Evolutionary conservation across 371 early-diverging fungal genomes (phyloP).

Genomic region (Apophysomyces variabilis): DNA sequence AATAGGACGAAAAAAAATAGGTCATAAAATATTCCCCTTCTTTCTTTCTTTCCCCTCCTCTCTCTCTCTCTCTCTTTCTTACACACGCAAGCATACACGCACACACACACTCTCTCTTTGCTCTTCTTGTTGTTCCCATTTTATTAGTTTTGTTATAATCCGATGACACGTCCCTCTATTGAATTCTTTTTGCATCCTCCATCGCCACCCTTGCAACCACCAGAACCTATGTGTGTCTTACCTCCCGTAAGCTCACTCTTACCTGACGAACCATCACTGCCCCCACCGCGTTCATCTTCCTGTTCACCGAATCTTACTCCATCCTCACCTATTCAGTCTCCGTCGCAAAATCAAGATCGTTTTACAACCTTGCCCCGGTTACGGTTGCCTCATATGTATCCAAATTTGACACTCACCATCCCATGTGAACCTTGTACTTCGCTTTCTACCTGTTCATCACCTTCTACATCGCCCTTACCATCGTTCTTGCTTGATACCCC

Average conservation of each 20-base stretch:
- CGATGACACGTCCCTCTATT: slow-evolving; percentile 21
- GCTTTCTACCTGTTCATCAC: slow-evolving; percentile 16
- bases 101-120: slow-evolving; percentile 5
- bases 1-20: slow-evolving; percentile 18
- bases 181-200: slow-evolving; percentile 35
- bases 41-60: slow-evolving; percentile 14
- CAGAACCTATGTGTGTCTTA: slow-evolving; percentile 13
- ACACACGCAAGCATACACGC: not conserved
- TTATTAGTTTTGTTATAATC: not conserved
- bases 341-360: not conserved
- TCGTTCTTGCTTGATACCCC: slow-evolving; percentile 23
- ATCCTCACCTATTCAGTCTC: slow-evolving; percentile 11
- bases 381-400: slow-evolving; percentile 15
- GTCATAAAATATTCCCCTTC: slow-evolving; percentile 19
- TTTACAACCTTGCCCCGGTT: slow-evolving; percentile 1
- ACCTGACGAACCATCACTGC: slow-evolving; percentile 16
- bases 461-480: slow-evolving; percentile 22
- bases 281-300: slow-evolving; percentile 14
- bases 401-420: slow-evolving; percentile 20
- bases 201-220: slow-evolving; percentile 20
- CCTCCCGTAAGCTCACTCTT: slow-evolving; percentile 29
- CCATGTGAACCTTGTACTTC: slow-evolving; percentile 15
- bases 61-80: slow-evolving; percentile 8
- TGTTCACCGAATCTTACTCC: slow-evolving; percentile 16
- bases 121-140: not conserved